Evolutionary conservation across 345 rosid genomes (phyloP).

Genomic region (sweet orange (Citrus sinensis)): DVS_A1.0 CM039162.1:9933001-9933500

Average conservation of each 20-base stretch:
- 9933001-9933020: slow-evolving; percentile 64
- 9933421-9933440: too few relatives aligned
- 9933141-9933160: slow-evolving; percentile 20
- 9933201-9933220: not conserved
- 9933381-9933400: not conserved
- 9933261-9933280: slow-evolving; percentile 97
- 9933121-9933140: slow-evolving; percentile 94
- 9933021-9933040: slow-evolving; percentile 99
- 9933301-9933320: slow-evolving; percentile 95
- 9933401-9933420: not conserved
- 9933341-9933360: slow-evolving; percentile 92
- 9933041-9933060: slow-evolving; percentile 99
- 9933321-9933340: slow-evolving; percentile 98
- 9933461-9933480: not conserved
- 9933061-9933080: slow-evolving; percentile 92
- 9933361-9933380: slow-evolving; percentile 29
- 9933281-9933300: slow-evolving; percentile 89
- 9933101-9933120: slow-evolving; percentile 98
- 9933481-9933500: not conserved
- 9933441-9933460: not conserved
- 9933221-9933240: slow-evolving; percentile 71
- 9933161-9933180: slow-evolving; percentile 17
- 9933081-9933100: slow-evolving; percentile 97
- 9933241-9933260: slow-evolving; percentile 97
- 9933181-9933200: not conserved